These are phyloP conservation scores for Trypanosoma avium DNA, from an alignment of 208 protist genomes.

Conservation along the genomic window DNA sequence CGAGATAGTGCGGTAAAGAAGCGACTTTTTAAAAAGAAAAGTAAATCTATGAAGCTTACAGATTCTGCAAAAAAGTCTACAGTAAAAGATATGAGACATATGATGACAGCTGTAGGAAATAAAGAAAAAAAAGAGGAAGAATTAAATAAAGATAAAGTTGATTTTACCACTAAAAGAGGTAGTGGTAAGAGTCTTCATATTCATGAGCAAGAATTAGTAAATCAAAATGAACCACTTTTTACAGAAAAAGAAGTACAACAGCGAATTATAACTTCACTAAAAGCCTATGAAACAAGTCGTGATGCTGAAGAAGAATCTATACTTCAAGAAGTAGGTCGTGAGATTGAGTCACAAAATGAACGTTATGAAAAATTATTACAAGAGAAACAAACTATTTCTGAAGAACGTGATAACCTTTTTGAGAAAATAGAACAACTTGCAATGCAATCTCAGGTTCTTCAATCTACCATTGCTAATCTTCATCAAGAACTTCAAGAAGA, in stretches of 20 bases:
- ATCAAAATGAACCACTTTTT: constrained; percentile 28
- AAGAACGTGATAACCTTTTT: constrained; percentile 31
- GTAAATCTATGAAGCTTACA: constrained; percentile 13
- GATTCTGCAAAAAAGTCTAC: constrained; percentile 11
- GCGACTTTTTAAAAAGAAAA: constrained; percentile 27
- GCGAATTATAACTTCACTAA: constrained; percentile 35
- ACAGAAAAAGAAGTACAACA: constrained; percentile 40
- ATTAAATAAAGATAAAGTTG: not conserved
- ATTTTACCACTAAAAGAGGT: not conserved
- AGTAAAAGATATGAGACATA: not conserved
- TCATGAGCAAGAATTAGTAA: not conserved
- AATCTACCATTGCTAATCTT: constrained; percentile 31
- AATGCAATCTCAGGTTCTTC: constrained; percentile 23
- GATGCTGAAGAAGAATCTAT: constrained; percentile 73
- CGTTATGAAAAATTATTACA: constrained; percentile 40
- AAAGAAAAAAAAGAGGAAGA: not conserved
- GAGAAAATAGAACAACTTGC: constrained; percentile 24
- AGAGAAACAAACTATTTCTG: constrained; percentile 23
- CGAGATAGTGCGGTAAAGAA: constrained; percentile 21
- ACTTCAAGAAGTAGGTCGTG: constrained; percentile 57
- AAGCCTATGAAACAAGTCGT: constrained; percentile 54
- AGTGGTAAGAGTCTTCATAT: not conserved
- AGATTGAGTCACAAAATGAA: constrained; percentile 59
- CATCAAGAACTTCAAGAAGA: constrained; percentile 40
- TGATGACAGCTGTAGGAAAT: not conserved